Percentiles rank a stretch among this genome's conserved stretches.
Conservation (phyloP, 2,329 filamentous ascomycete genomes). For the Coniochaeta sp. region DNA sequence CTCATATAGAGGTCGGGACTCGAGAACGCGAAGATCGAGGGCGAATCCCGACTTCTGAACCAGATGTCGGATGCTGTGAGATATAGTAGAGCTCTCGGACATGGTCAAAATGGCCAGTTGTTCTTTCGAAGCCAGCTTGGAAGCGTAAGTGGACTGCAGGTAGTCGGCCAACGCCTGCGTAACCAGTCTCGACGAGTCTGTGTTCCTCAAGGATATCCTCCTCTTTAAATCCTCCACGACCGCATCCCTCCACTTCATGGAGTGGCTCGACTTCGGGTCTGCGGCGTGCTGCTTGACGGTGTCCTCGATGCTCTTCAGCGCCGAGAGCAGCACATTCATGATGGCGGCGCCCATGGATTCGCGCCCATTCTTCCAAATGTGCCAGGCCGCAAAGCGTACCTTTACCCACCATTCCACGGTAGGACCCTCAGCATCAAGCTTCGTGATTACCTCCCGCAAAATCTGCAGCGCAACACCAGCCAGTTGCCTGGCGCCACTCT, state of each 20-base stretch:
- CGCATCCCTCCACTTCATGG: constrained; percentile 7
- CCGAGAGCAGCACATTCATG: constrained; percentile 38
- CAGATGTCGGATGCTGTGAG: constrained; percentile 35
- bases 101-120: constrained; percentile 49
- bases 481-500: constrained; percentile 52
- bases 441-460: constrained; percentile 37
- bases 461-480: constrained; percentile 44
- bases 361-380: constrained; percentile 58
- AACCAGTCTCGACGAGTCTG: constrained; percentile 14
- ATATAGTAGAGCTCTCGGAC: constrained; percentile 57
- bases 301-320: constrained; percentile 32
- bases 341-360: constrained; percentile 60
- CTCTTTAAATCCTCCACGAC: constrained; percentile 11
- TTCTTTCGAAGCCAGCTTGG: constrained; percentile 12
- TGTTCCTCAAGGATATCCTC: constrained; percentile 12
- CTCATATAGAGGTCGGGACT: constrained; percentile 61
- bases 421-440: constrained; percentile 18
- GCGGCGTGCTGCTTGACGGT: constrained; percentile 16
- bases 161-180: constrained; percentile 24
- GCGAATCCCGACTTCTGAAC: constrained; percentile 24
- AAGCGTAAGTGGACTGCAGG: constrained; percentile 25
- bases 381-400: constrained; percentile 51
- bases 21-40: constrained; percentile 53
- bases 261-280: background rate
- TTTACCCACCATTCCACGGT: constrained; percentile 46